Evolutionary conservation across 1,284 basidiomycete genomes (phyloP).

Genomic region (Anthracocystis panici-leucophaei): DNA sequence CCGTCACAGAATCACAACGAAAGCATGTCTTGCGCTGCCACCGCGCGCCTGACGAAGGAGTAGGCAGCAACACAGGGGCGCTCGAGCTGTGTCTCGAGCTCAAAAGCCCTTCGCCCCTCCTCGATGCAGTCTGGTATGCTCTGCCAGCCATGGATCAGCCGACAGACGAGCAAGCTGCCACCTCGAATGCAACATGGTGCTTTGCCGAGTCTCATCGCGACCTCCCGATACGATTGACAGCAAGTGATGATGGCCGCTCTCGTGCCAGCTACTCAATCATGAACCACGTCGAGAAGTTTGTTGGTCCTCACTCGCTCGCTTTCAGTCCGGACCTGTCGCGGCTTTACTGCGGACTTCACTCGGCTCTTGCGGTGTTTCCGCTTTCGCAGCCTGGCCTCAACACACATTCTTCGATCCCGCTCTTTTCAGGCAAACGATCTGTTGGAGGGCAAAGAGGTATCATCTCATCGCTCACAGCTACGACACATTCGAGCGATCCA

Average conservation of each 20-base stretch:
- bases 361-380: slow-evolving; percentile 39
- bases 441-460: slow-evolving; percentile 47
- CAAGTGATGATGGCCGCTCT: slow-evolving; percentile 28
- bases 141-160: slow-evolving; percentile 24
- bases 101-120: slow-evolving; percentile 46
- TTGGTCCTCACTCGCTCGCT: slow-evolving; percentile 52
- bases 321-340: slow-evolving; percentile 56
- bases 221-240: slow-evolving; percentile 51
- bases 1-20: slow-evolving; percentile 50
- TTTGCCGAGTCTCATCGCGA: slow-evolving; percentile 54
- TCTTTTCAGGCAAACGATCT: slow-evolving; percentile 22
- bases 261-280: slow-evolving; percentile 59
- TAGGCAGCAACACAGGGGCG: background rate
- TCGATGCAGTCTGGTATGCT: slow-evolving; percentile 60
- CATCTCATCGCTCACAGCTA: slow-evolving; percentile 45
- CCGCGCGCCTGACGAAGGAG: no score
- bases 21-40: slow-evolving; percentile 34
- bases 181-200: slow-evolving; percentile 42
- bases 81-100: background rate
- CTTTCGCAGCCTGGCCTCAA: slow-evolving; percentile 56
- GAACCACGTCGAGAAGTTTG: slow-evolving; percentile 60
- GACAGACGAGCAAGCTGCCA: background rate
- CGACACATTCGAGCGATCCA: slow-evolving; percentile 16
- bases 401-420: slow-evolving; percentile 36
- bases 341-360: slow-evolving; percentile 52